Base-by-base conservation (phyloP, 2,329 filamentous ascomycete species). In the Fusarium siculi region DNA sequence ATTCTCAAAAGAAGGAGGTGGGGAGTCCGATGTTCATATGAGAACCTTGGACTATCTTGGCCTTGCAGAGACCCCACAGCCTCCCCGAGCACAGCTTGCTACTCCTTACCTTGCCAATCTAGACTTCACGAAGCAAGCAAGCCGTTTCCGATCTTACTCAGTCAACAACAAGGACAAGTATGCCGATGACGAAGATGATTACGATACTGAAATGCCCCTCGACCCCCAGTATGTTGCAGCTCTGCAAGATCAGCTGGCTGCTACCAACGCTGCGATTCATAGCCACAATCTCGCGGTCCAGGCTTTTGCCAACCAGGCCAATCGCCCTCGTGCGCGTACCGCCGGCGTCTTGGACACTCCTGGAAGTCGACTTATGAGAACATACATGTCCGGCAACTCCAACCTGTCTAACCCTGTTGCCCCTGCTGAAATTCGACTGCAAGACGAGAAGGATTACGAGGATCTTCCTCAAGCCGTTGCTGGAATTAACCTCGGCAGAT, bases 111-210 rank as follows among this genome's bases (percentile, higher is more conserved):
- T 96, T 39, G 91, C 92, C 49, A 93, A 93, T 78, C 85, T 96
- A 68, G 91, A 92, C 70, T 92, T 93, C 80, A 89, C 94, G 74
- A 92, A 92, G 80, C 93, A 93, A 76, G 88, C 92, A 49, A 98
- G 93, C 81, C 91, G 96, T 58, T 97, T 98, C 86, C 91, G 96
- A 52, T 99, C 96, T 4, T 98, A 98, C 82, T 99, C 96, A 2
- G 96, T 99, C 74, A 99, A 99, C 82, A 97, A 97, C 63, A 98
- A 97, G 83, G 96, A 98, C 81, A 97, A 96, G 81, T 98, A 98
- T 78, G 95, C 93, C 5, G 94, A 97, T 77, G 92, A 94, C 52
- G 95, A 97, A 58, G 92, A 95, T 32, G 93, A 95, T 68, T 94
- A 93, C 68, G 91, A 88, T 42, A 78, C 80, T 25, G 87, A 84